phyloP scores from a whole-genome alignment of 352 stramenopile species.

The Ophiocytium majus region DNA sequence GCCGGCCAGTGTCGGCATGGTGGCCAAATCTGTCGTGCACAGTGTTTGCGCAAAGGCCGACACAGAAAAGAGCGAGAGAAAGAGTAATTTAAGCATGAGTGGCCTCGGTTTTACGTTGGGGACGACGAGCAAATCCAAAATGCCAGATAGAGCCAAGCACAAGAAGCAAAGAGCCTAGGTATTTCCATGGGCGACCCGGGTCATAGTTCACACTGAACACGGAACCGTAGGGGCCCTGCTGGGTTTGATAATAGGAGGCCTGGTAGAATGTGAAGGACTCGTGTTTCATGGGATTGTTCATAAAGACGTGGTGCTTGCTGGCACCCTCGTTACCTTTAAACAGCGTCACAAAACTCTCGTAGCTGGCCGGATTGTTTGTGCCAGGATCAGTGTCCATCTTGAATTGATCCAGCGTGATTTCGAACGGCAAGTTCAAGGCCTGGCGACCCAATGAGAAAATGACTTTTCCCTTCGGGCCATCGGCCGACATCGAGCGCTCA shows the following conservation, averaged over 20 bases:
- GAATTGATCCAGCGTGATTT: slow-evolving; percentile 8
- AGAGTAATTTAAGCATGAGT: not conserved
- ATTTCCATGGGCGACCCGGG: not conserved
- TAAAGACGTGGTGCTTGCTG: not conserved
- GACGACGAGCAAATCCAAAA: not conserved
- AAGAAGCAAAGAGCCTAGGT: not conserved
- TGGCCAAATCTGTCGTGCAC: not conserved
- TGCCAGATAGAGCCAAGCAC: slow-evolving; percentile 2
- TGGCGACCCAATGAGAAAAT: not conserved
- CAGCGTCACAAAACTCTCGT: slow-evolving; percentile 6
- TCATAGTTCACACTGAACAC: not conserved
- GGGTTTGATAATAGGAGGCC: slow-evolving; percentile 8
- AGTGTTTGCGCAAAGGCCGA: not conserved
- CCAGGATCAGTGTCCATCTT: slow-evolving; percentile 13
- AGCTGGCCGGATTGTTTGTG: not conserved
- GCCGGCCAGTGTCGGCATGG: not conserved
- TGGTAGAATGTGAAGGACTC: not conserved
- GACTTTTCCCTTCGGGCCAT: not conserved
- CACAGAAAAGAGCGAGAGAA: not conserved
- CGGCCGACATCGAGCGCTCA: not conserved
- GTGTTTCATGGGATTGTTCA: slow-evolving; percentile 13
- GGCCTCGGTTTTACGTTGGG: not conserved
- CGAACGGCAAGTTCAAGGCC: not conserved
- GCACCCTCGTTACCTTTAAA: slow-evolving; percentile 1
- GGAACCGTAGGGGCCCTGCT: not conserved